phyloP scores from a whole-genome alignment of 2,329 filamentous ascomycete genomes.

The Ustulina deusta region DNA sequence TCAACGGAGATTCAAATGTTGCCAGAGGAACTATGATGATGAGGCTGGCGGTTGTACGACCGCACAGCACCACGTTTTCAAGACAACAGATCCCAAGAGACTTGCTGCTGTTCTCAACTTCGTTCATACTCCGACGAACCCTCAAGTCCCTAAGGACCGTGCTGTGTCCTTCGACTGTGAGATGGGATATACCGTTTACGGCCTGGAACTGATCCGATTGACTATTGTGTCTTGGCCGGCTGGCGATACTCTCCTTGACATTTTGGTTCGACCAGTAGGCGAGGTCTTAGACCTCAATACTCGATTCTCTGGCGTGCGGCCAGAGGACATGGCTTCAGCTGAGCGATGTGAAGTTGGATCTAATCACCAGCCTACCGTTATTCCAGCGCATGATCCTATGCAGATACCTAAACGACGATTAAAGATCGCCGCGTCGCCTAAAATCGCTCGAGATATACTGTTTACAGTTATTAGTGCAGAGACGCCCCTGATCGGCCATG shows the following conservation, averaged over 20 bases:
- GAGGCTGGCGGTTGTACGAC: slow-evolving; percentile 76
- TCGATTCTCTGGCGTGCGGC: slow-evolving; percentile 86
- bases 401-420: slow-evolving; percentile 60
- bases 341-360: slow-evolving; percentile 62
- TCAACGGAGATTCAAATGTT: slow-evolving; percentile 80
- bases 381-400: slow-evolving; percentile 40
- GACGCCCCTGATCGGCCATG: slow-evolving; percentile 91
- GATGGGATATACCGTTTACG: slow-evolving; percentile 93
- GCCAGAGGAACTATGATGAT: slow-evolving; percentile 78
- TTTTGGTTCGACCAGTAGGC: slow-evolving; percentile 85
- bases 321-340: slow-evolving; percentile 80
- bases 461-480: slow-evolving; percentile 79
- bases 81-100: slow-evolving; percentile 78
- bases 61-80: slow-evolving; percentile 84
- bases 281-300: slow-evolving; percentile 92
- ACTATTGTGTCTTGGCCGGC: slow-evolving; percentile 90
- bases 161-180: slow-evolving; percentile 94
- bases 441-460: slow-evolving; percentile 79
- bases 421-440: slow-evolving; percentile 80
- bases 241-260: slow-evolving; percentile 80
- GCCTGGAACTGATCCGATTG: slow-evolving; percentile 88
- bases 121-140: slow-evolving; percentile 77
- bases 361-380: slow-evolving; percentile 46
- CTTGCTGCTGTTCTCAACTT: slow-evolving; percentile 86
- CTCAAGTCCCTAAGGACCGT: slow-evolving; percentile 60